These are phyloP conservation scores for Erythrobasidium hasegawianum DNA, from an alignment of 1,284 basidiomycete genomes.

Conservation along the genomic window DNA sequence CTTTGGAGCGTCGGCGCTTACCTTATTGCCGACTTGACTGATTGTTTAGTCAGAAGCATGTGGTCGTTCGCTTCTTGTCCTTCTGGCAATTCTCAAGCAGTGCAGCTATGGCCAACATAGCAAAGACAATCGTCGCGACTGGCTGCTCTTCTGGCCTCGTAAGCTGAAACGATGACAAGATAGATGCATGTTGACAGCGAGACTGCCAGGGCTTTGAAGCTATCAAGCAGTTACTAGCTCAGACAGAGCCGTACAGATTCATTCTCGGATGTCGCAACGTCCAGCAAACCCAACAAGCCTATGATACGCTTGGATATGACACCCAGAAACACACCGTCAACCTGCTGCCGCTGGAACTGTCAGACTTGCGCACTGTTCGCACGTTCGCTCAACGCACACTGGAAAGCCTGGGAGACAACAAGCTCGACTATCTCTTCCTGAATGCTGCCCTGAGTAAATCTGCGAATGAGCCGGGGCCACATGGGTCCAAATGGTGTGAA, in stretches of 20 bases:
- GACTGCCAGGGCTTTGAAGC: constrained; percentile 29
- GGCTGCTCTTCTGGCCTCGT: constrained; percentile 1
- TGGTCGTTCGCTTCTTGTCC: neutral
- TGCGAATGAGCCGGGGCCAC: constrained; percentile 3
- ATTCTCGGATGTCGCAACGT: constrained; percentile 12
- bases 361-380: constrained; percentile 5
- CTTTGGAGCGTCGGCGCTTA: no score
- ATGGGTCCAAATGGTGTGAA: constrained; percentile 20
- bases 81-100: neutral
- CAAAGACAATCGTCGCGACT: constrained; percentile 8
- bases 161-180: no score
- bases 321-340: constrained; percentile 3
- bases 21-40: no score
- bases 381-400: constrained; percentile 6
- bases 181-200: no score
- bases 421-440: constrained; percentile 18
- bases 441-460: constrained; percentile 10
- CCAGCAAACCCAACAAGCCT: constrained; percentile 2
- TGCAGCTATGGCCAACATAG: neutral
- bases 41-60: no score
- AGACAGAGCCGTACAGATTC: constrained; percentile 19
- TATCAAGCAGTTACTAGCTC: constrained; percentile 11
- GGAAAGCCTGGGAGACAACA: neutral
- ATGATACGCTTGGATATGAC: constrained; percentile 9
- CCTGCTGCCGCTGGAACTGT: constrained; percentile 13